phyloP scores from a whole-genome alignment of 495 filamentous ascomycete genomes.

The Neurospora africana region DNA sequence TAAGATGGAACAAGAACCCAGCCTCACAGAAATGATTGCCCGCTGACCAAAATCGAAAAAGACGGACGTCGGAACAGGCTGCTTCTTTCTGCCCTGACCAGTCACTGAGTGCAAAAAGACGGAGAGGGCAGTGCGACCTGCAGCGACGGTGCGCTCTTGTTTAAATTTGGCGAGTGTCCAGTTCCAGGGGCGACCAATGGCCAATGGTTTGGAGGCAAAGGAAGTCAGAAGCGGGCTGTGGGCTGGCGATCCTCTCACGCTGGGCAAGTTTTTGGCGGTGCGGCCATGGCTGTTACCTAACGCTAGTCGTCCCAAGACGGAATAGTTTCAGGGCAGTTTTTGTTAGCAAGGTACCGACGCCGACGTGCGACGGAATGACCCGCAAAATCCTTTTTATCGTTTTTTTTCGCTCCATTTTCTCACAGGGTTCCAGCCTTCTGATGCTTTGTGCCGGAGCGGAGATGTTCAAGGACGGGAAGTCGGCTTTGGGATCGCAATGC shows the following conservation, averaged over 20 bases:
- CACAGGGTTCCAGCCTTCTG: not conserved
- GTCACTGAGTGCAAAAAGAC: not conserved
- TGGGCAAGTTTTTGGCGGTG: not conserved
- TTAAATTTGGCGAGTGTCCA: not conserved
- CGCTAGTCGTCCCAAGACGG: not conserved
- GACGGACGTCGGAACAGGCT: not conserved
- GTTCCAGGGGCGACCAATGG: not conserved
- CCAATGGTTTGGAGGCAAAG: not conserved
- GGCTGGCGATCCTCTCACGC: not conserved
- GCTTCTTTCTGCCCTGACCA: not conserved
- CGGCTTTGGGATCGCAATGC: not conserved
- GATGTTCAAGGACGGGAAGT: not conserved
- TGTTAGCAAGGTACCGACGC: not conserved
- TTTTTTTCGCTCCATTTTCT: not conserved
- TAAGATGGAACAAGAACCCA: not conserved
- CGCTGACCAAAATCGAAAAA: not conserved
- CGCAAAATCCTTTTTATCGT: not conserved
- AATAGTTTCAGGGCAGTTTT: not conserved
- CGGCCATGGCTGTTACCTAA: not conserved
- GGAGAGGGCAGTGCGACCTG: not conserved
- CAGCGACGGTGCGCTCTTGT: not conserved
- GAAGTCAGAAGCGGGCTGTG: not conserved
- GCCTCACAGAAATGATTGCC: not conserved
- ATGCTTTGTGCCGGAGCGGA: not conserved
- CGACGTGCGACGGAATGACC: not conserved